Percentiles rank a stretch among this genome's conserved stretches.
phyloP scores from a whole-genome alignment of 139 green algal genomes.

The Zygnema cylindricum region DNA sequence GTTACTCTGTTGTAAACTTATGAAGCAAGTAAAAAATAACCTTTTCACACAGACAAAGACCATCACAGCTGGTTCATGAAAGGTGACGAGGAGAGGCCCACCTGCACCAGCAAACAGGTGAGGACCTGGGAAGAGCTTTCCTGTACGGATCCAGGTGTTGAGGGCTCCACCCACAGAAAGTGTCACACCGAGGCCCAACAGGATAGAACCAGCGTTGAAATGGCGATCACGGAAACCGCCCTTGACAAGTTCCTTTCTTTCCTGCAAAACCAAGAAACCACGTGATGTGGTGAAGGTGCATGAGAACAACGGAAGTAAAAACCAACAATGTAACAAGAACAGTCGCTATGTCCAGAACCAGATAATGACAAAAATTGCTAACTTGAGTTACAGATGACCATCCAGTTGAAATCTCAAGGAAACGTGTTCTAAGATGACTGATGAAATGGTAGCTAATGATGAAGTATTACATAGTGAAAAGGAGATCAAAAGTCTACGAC shows the following conservation, averaged over 20 bases:
- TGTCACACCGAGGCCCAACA: slow-evolving; percentile 85
- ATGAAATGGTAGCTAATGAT: not conserved
- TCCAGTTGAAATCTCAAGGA: not conserved
- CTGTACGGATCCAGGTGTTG: slow-evolving; percentile 95
- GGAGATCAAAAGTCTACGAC: too few relatives aligned
- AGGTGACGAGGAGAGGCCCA: slow-evolving; percentile 14
- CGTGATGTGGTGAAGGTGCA: not conserved
- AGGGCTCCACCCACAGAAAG: slow-evolving; percentile 84
- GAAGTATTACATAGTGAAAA: too few relatives aligned
- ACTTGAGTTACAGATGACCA: not conserved
- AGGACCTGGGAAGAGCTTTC: slow-evolving; percentile 96
- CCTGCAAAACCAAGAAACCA: slow-evolving; percentile 53
- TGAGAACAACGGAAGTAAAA: not conserved
- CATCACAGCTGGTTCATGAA: not conserved
- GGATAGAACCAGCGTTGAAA: slow-evolving; percentile 77
- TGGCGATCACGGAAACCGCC: slow-evolving; percentile 87
- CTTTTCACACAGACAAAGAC: not conserved
- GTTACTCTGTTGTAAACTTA: not conserved
- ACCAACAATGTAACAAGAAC: not conserved
- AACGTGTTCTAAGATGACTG: slow-evolving; percentile 8
- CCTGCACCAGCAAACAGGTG: slow-evolving; percentile 91
- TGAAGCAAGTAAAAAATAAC: too few relatives aligned
- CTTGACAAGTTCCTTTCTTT: slow-evolving; percentile 87
- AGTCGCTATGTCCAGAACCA: not conserved
- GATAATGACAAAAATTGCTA: not conserved